Base-by-base conservation (phyloP, 139 green algal genomes). In the Spirogloea muscicola region DNA sequence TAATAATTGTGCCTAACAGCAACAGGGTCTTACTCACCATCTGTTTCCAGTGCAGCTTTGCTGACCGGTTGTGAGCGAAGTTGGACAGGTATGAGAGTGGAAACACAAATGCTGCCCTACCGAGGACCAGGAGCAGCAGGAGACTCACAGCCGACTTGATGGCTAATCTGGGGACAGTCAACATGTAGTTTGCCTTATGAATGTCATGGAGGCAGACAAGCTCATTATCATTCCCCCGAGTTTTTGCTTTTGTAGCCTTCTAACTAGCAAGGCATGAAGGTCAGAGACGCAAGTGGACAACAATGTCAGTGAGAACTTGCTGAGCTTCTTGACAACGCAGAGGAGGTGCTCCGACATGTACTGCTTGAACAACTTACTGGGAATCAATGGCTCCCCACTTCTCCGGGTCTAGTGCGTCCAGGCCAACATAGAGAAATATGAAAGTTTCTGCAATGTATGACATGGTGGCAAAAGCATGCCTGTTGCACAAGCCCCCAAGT, bases 371-470 rank as follows among this genome's bases (percentile, higher is more conserved):
- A n/a, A 65, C 57, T 65, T 16, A 65, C 57, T 13, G 13, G 57
- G 57, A 44, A 18, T 65, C 13, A 9, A 43, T 74, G 44, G 6
- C 27, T 29, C 37, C n/a, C 74, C 74, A 81, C 49, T 79, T 81
- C 31, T 4, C 3, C 1, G 27, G 3, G 29, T 81, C 74, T 6
- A 81, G 36, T 18, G 34, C 52, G 49, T 81, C 74, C 65, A 81
- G 52, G 34, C 74, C 74, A 18, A 81, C 66, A 41, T 81, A 81
- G 29, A 81, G 36, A 40, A 81, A 81, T 43, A 75, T 79, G 66
- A 81, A 81, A 16, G 74, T 81, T 44, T 81, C 74, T 9, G 74
- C 74, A 34, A 81, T 81, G 74, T 61, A 81, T 16, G 74, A 77
- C 64, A 81, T 61, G 3, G 74, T 81, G 9, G 58, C 64, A 77